phyloP scores from a whole-genome alignment of 768 basidiomycete species.

The Rhodotorula babjevae region DNA sequence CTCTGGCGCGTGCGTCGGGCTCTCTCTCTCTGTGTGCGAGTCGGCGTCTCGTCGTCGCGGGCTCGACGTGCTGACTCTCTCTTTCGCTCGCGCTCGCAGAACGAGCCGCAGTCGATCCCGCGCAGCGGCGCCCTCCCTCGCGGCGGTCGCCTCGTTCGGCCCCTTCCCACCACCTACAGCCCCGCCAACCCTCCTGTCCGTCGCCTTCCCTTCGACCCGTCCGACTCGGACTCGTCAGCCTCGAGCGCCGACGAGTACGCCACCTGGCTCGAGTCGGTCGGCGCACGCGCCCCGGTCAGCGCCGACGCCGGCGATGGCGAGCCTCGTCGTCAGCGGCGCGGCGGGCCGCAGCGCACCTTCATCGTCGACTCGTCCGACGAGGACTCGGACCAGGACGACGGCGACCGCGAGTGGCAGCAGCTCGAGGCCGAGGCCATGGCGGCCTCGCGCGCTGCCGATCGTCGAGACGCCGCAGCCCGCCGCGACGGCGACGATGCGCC shows the following conservation, averaged over 20 bases:
- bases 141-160: constrained; percentile 9
- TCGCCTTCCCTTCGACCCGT: neutral
- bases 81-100: too few species aligned
- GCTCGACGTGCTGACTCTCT: neutral
- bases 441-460: neutral
- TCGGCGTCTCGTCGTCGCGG: accelerated
- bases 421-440: neutral
- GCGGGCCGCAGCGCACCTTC: too few species aligned
- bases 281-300: too few species aligned
- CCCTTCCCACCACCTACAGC: neutral
- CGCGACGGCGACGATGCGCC: too few species aligned
- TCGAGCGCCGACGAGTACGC: too few species aligned
- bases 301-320: too few species aligned
- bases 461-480: too few species aligned
- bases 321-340: too few species aligned
- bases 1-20: constrained; percentile 12
- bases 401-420: neutral
- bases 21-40: neutral
- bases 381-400: too few species aligned
- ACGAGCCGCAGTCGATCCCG: constrained; percentile 2
- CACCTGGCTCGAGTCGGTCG: too few species aligned
- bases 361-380: too few species aligned
- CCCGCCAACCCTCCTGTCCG: neutral
- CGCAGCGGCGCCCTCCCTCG: constrained; percentile 4
- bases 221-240: neutral